These are phyloP conservation scores for Neurospora hispaniola DNA, from an alignment of 495 filamentous ascomycete species.

Conservation along the genomic window DNA sequence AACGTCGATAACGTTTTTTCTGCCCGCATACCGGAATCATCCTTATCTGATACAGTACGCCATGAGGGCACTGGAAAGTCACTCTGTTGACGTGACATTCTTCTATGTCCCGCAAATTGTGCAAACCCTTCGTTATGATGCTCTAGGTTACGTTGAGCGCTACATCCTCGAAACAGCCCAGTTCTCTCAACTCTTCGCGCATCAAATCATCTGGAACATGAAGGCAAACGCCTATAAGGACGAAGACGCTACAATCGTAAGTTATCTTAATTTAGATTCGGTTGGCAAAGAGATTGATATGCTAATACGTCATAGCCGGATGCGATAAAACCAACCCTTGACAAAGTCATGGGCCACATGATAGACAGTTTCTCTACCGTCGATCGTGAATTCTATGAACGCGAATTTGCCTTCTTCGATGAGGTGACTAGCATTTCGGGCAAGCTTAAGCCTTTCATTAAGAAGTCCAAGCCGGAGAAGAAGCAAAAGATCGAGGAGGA, in stretches of 20 bases:
- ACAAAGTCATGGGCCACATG: constrained; percentile 78
- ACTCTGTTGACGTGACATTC: constrained; percentile 92
- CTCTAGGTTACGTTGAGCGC: constrained; percentile 85
- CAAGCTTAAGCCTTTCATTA: constrained; percentile 88
- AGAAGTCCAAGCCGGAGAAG: constrained; percentile 88
- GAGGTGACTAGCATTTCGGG: constrained; percentile 93
- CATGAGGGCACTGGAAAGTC: constrained; percentile 86
- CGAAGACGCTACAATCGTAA: constrained; percentile 79
- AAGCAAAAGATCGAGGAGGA: constrained; percentile 99
- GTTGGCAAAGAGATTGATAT: background rate
- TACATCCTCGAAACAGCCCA: constrained; percentile 95
- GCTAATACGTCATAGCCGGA: constrained; percentile 59
- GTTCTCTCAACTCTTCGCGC: constrained; percentile 91
- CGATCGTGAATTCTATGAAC: constrained; percentile 81
- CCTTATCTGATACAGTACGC: constrained; percentile 94
- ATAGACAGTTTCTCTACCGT: constrained; percentile 65
- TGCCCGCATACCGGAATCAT: constrained; percentile 88
- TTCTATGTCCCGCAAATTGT: constrained; percentile 98
- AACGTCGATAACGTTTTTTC: constrained; percentile 83
- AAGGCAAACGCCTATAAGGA: constrained; percentile 98
- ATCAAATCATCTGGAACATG: constrained; percentile 99
- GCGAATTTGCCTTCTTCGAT: constrained; percentile 95
- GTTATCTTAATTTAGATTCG: constrained; percentile 14
- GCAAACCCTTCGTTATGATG: constrained; percentile 91
- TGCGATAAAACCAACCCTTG: constrained; percentile 81